Evolutionary conservation across 1,284 basidiomycete genomes (phyloP), one percentile per base, ranked within the genome.

Genomic region (Puccinia hordei): DNA sequence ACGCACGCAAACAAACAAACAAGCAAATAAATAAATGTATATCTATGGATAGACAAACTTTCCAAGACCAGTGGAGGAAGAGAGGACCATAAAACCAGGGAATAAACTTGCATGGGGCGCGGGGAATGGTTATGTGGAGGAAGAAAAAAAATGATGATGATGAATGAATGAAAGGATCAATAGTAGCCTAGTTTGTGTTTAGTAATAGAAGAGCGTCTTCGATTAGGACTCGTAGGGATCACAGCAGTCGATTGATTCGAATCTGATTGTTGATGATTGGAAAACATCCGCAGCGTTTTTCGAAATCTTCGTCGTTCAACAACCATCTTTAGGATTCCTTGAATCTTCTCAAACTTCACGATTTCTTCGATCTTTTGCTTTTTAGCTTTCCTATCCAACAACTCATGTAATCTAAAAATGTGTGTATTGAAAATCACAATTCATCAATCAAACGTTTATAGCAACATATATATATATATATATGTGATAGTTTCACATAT

Each of bases 281-380:
- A 35, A 35, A 68, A 68, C 33, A 46, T 19, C 15, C 22, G 35
- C 10, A n/a, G 38, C 44, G 44, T 72, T 19, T 57, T 73, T 24
- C 59, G 71, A 87, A 91, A 95, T 74, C 89, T 88, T 63, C 91
- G 88, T 15, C 93, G 90, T 83, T 89, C 89, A 55, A 91, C 90
- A 69, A 94, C 91, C 81, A 92, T 92, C 80, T 89, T 89, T 30
- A 96, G 86, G 59, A 94, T 85, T 0, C 93, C 93, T 71, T 90
- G 89, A 2, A 95, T 92, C 73, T 91, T 89, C 86, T 95, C 94
- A 63, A 94, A 86, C 84, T 93, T 92, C 55, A 95, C 92, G 13
- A 93, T 88, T 82, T 93, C 92, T 0, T 90, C 90, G 19, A 97
- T 92, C 22, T 92, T 87, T 82, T 91, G 90, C 83, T 91, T 93